phyloP scores from a whole-genome alignment of 1,284 basidiomycete genomes.

The Rhodotorula sp. region DNA sequence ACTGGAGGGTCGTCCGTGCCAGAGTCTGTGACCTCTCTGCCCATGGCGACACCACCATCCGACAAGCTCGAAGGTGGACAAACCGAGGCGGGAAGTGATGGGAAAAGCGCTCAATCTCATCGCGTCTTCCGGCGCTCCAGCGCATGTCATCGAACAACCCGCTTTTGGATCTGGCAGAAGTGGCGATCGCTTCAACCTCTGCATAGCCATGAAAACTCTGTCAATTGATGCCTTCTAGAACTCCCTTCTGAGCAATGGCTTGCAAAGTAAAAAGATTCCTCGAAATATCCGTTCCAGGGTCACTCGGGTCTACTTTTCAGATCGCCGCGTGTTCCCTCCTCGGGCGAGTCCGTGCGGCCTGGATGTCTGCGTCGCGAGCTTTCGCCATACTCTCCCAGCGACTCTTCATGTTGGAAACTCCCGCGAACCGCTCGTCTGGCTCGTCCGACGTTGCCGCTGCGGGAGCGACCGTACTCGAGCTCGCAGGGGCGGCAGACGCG shows the following conservation, averaged over 20 bases:
- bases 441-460: constrained; percentile 1
- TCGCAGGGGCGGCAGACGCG: neutral
- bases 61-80: too few relatives aligned
- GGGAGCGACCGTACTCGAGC: too few relatives aligned
- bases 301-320: neutral
- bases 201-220: neutral
- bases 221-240: too few relatives aligned
- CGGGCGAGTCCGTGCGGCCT: neutral
- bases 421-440: constrained; percentile 37
- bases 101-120: neutral
- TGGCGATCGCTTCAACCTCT: neutral
- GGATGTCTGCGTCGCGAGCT: neutral
- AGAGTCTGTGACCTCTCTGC: neutral
- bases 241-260: too few relatives aligned
- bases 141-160: too few relatives aligned
- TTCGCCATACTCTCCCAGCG: constrained; percentile 36
- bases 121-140: neutral
- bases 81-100: too few relatives aligned
- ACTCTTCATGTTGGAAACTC: constrained; percentile 37
- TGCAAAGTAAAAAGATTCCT: too few relatives aligned
- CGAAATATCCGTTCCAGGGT: neutral
- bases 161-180: too few relatives aligned
- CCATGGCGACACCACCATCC: too few relatives aligned
- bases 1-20: too few relatives aligned
- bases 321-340: constrained; percentile 27